phyloP scores from a whole-genome alignment of 345 rosid genomes.

The Euphorbia lathyris region DNA sequence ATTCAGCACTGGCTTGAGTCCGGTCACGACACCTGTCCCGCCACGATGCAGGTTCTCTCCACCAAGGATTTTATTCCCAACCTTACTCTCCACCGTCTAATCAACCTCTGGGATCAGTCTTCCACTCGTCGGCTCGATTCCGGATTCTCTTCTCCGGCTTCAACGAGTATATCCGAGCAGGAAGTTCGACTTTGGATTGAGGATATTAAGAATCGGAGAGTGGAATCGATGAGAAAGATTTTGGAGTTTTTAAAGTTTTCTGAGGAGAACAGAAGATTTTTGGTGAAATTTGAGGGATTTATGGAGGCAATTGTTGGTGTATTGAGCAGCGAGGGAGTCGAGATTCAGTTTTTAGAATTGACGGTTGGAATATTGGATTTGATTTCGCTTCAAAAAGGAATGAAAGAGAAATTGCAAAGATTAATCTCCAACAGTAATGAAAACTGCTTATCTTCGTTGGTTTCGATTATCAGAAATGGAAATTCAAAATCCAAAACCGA shows the following conservation, averaged over 20 bases:
- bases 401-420: constrained; percentile 11
- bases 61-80: constrained; percentile 28
- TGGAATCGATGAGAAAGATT: constrained; percentile 14
- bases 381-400: constrained; percentile 16
- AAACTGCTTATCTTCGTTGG: constrained; percentile 1
- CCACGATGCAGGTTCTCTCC: constrained; percentile 31
- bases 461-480: constrained; percentile 8
- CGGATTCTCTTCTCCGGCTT: neutral
- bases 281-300: constrained; percentile 12
- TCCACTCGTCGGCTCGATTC: constrained; percentile 7
- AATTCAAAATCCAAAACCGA: constrained; percentile 7
- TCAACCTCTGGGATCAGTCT: constrained; percentile 19
- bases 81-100: constrained; percentile 28
- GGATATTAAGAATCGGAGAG: neutral
- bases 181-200: constrained; percentile 17
- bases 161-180: neutral
- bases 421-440: neutral
- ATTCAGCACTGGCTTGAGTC: constrained; percentile 30
- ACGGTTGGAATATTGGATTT: constrained; percentile 14
- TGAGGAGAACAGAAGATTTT: constrained; percentile 9
- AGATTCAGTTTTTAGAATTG: constrained; percentile 8
- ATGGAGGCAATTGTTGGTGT: constrained; percentile 15
- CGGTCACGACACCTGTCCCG: constrained; percentile 33
- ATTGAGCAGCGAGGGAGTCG: neutral
- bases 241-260: constrained; percentile 10